A percentile compares a stretch with the other conserved stretches of the same genome.
Conservation (phyloP, 2,329 filamentous ascomycete species). For the Pestalotiopsis fici region DNA sequence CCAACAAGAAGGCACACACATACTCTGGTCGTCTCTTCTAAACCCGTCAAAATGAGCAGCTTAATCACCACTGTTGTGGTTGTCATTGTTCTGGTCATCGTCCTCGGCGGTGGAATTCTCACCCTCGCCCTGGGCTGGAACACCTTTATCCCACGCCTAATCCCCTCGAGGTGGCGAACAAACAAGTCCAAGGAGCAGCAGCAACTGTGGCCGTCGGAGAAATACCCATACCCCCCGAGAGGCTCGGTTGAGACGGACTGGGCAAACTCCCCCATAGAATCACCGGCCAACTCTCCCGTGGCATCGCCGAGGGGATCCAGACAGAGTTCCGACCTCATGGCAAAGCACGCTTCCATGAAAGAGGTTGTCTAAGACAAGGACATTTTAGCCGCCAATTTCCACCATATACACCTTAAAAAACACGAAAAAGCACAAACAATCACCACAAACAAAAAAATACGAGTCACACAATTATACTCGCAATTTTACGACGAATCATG, state of each 20-base stretch:
- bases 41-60: not conserved
- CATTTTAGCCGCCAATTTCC: not conserved
- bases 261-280: conserved; percentile 3
- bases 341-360: not conserved
- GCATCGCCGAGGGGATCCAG: conserved; percentile 5
- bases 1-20: not conserved
- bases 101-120: conserved; percentile 1
- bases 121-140: conserved; percentile 4
- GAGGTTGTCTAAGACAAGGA: not conserved
- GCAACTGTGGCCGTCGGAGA: not conserved
- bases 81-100: conserved; percentile 1
- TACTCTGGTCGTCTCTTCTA: not conserved
- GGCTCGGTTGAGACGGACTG: conserved; percentile 1
- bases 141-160: not conserved
- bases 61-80: conserved; percentile 3
- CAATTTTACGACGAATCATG: not conserved
- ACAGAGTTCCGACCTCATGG: conserved; percentile 3
- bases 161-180: not conserved
- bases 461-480: not conserved
- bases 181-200: not conserved
- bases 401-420: not conserved
- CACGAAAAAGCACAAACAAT: too few relatives aligned
- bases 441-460: not conserved
- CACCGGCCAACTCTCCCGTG: conserved; percentile 2
- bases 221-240: not conserved